Conservation (phyloP, 176 grass and related monocot species). For the Avena atlantica region DNA sequence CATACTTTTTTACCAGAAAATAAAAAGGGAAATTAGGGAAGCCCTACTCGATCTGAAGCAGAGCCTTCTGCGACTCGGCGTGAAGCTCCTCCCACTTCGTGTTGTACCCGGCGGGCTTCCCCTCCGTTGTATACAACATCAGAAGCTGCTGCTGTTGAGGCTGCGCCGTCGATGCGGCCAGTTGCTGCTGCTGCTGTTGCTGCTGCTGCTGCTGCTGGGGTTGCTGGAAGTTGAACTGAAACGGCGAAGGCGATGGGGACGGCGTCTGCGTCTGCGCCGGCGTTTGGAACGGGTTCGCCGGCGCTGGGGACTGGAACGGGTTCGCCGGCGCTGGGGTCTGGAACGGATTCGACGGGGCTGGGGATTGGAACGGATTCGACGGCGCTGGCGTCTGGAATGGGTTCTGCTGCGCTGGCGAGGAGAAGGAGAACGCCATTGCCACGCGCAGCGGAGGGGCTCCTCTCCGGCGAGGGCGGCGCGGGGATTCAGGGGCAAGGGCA, state of each 20-base stretch:
- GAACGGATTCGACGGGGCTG: constrained; percentile 39
- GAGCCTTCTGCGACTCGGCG: constrained; percentile 75
- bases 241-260: constrained; percentile 47
- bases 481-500: background rate
- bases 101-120: constrained; percentile 69
- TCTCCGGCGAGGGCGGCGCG: constrained; percentile 37
- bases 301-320: constrained; percentile 43
- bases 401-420: constrained; percentile 43
- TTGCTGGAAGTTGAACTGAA: constrained; percentile 63
- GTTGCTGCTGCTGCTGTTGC: background rate
- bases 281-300: constrained; percentile 48
- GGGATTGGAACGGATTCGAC: constrained; percentile 48
- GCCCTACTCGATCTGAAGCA: constrained; percentile 84
- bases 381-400: constrained; percentile 48
- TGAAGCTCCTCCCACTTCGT: constrained; percentile 88
- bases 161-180: constrained; percentile 35
- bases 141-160: constrained; percentile 50
- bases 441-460: background rate
- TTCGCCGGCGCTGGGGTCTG: constrained; percentile 43
- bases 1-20: constrained; percentile 17
- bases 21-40: background rate
- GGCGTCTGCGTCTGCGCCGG: constrained; percentile 23
- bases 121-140: constrained; percentile 64
- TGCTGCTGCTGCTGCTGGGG: constrained; percentile 45
- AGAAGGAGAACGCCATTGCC: constrained; percentile 67